Base-by-base conservation (phyloP, 176 grass and related monocot genomes). In the Avena insularis region DNA sequence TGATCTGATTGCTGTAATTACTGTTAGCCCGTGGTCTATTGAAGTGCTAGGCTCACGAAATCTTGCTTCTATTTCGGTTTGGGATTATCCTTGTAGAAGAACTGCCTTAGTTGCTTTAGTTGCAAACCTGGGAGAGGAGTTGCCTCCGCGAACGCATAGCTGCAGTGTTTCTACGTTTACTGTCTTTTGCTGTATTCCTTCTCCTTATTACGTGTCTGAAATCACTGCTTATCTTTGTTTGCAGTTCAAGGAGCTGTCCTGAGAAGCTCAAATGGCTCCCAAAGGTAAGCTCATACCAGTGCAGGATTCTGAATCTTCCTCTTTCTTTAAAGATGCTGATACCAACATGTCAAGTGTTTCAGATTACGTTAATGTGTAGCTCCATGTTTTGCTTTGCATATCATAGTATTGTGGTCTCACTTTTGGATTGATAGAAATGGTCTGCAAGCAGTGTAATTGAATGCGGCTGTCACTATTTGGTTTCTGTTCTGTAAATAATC, bases 241-340 rank as follows among this genome's bases (percentile, higher is more conserved):
- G 56, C 84, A 87, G 74, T 66, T 79, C 66, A 21, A 82, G 85
- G 33, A 9, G 72, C 56, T 58, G 19, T 8, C 53, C 81, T 25
- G 36, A 79, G 89, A 85, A 59, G 69, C 70, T 27, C 49, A 80
- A 60, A 90, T 90, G 88, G 83, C 70, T 82, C 78, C 83, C 81
- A 90, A 90, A 90, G 88, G 88, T 86, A 86, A 20, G 48, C 13
- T 13, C 1, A 58, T 79, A 25, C 19, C 66, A 4, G 58, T 40
- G 25, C 27, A 10, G 43, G 43, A 20, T 36, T 80, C 46, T 48
- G 46, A 48, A 12, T 57, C 1, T 20, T 13, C 8, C 15, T 14
- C 17, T 58, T 56, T 81, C 57, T 20, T 33, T 38, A 13, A 4
- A 56, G 40, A 77, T 20, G 33, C 6, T 19, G 68, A 0, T 36